Base-by-base conservation (phyloP, 2,329 filamentous ascomycete species). In the Simplicillium sp. region DNA sequence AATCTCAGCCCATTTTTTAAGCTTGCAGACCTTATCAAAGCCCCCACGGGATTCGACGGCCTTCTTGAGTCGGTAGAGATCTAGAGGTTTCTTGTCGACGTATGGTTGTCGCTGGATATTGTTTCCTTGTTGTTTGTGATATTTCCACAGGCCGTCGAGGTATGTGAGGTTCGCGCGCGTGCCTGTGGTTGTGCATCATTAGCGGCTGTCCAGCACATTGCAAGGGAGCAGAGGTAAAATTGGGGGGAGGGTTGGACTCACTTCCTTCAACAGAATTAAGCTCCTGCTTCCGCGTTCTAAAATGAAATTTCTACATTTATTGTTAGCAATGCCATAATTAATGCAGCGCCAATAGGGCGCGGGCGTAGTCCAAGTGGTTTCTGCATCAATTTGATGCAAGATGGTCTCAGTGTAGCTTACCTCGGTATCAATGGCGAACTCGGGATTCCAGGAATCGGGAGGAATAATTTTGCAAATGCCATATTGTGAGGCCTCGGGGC, bases 1-100 rank as follows among this genome's bases (percentile, higher is more conserved):
- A 52, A 98, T 97, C 61, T 98, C 92, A 13, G 92, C 92, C 92
- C 92, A 98, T 67, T 97, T 97, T 66, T 98, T 98, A 42, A 83
- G 75, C 63, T 95, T 96, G 73, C 92, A 98, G 35, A 98, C 92
- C 56, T 86, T 86, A 41, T 96, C 89, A 53, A 98, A 98, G 3
- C 92, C 92, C 36, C 92, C 92, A 46, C 92, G 80, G 25, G 87
- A 83, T 58, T 97, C 92, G 29, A 98, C 92, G 1, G 90, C 90
- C 58, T 97, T 97, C 62, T 97, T 97, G 44, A 98, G 69, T 53
- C 90, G 87, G 65, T 94, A 98, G 13, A 98, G 71, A 56, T 98
- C 92, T 38, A 98, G 75, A 0, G 92, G 92, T 44, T 94, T 88
- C 66, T 98, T 98, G 65, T 98, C 92, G 44, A 98, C 92, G 56